Base-by-base conservation (phyloP, 2,329 filamentous ascomycete genomes). In the Ophiostoma novo-ulmi region DNA sequence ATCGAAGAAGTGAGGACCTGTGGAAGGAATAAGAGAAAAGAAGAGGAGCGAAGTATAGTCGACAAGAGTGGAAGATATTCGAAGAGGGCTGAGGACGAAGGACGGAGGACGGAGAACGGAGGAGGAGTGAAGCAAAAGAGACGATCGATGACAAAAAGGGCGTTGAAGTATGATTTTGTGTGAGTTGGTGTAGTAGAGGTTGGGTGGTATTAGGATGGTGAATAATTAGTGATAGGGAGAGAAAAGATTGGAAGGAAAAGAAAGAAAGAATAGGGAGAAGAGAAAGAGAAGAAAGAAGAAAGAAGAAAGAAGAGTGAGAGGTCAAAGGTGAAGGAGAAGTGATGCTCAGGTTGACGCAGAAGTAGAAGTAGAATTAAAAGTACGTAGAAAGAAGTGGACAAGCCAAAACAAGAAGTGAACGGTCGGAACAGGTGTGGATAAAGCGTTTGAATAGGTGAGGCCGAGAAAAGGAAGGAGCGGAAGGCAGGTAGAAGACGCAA, bases 231-330 rank as follows among this genome's bases (percentile, higher is more conserved):
- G 1, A 26, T 22, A 26, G 8, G 10, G 13, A 58, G 52, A 20
- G n/a, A 58, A n/a, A 26, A 31, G n/a, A 31, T 31, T 20, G 17
- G 44, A 8, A n/a, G 17, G 44, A 7, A n/a, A 48, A 7, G 17
- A 48, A 20, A 20, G 17, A 48, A 8, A 48, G 31, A 31, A 31
- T 31, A 4, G 2, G 31, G 31, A 41, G 39, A 14, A 41, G 10
- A 58, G 52, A 26, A 58, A 22, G 48, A 55, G 20, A n/a, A 55
- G 52, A 17, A 17, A 55, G 52, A 55, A 55, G 44, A 55, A 22
- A 58, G n/a, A 58, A 22, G 52, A 58, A 58, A n/a, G 44, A 48
- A 48, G 44, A 48, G 44, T 48, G 52, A 61, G 20, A 55, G 58
- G 26, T 61, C n/a, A 48, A 48, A 48, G 52, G n/a, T 58, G 52